Conservation (phyloP, 2,329 filamentous ascomycete species). For the Coniochaeta sp. region DNA sequence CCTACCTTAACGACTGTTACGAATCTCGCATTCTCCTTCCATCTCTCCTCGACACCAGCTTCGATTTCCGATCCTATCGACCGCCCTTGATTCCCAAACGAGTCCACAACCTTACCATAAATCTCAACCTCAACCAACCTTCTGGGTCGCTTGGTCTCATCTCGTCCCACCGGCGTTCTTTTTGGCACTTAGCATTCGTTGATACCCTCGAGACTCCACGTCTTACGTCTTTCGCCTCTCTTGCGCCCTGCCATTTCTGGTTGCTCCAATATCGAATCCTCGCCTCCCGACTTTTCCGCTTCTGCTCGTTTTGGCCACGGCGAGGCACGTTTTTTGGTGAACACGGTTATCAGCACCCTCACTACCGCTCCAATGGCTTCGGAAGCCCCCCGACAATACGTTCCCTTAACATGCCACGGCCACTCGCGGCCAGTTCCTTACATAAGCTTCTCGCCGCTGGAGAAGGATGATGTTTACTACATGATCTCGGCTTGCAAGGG, state of each 20-base stretch:
- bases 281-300: background rate
- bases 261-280: background rate
- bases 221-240: background rate
- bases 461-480: constrained; percentile 81
- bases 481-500: constrained; percentile 91
- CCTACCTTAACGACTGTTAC: background rate
- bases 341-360: background rate
- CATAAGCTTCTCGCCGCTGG: constrained; percentile 77
- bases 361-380: constrained; percentile 17
- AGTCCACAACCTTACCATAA: too few species aligned
- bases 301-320: background rate
- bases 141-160: background rate
- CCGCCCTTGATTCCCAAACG: too few species aligned
- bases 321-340: background rate
- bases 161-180: background rate
- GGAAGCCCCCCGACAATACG: constrained; percentile 48
- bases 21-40: background rate
- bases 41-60: background rate
- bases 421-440: constrained; percentile 91
- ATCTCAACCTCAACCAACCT: too few species aligned
- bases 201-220: background rate
- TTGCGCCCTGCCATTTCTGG: background rate
- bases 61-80: too few species aligned
- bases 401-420: constrained; percentile 89
- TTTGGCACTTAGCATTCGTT: constrained; percentile 1